These are phyloP conservation scores for Debaryomyces castellii DNA, from an alignment of 805 yeast species.

Conservation along the genomic window DNA sequence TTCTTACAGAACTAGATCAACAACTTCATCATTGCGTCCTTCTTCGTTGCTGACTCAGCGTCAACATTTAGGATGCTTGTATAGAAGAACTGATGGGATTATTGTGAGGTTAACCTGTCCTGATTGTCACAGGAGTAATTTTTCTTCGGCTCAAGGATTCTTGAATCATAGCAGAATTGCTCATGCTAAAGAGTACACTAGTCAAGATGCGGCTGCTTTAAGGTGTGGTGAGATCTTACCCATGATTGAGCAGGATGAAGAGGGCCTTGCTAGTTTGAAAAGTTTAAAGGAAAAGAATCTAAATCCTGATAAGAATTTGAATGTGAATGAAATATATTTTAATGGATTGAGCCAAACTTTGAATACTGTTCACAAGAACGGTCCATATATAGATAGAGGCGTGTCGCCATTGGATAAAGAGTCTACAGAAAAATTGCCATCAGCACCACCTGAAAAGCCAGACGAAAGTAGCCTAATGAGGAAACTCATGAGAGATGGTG, in stretches of 20 bases:
- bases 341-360: conserved; percentile 28
- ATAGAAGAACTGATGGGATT: conserved; percentile 68
- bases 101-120: conserved; percentile 68
- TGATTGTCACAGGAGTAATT: conserved; percentile 64
- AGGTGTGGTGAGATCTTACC: conserved; percentile 60
- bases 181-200: conserved; percentile 66
- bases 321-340: conserved; percentile 34
- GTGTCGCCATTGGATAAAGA: conserved; percentile 14
- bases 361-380: conserved; percentile 22
- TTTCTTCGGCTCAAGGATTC: conserved; percentile 79
- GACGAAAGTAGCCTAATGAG: conserved; percentile 32
- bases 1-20: conserved; percentile 48
- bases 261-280: conserved; percentile 41
- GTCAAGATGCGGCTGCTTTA: conserved; percentile 74
- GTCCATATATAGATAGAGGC: conserved; percentile 7
- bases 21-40: conserved; percentile 56
- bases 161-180: conserved; percentile 75
- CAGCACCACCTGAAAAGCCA: neutral
- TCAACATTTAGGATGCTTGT: conserved; percentile 48
- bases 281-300: conserved; percentile 32
- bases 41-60: conserved; percentile 30
- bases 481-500: conserved; percentile 34
- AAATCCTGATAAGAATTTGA: conserved; percentile 44
- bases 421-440: neutral
- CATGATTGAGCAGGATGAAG: conserved; percentile 56